Conservation (phyloP, 208 protist species). For the Histomonas meleagridis region DNA sequence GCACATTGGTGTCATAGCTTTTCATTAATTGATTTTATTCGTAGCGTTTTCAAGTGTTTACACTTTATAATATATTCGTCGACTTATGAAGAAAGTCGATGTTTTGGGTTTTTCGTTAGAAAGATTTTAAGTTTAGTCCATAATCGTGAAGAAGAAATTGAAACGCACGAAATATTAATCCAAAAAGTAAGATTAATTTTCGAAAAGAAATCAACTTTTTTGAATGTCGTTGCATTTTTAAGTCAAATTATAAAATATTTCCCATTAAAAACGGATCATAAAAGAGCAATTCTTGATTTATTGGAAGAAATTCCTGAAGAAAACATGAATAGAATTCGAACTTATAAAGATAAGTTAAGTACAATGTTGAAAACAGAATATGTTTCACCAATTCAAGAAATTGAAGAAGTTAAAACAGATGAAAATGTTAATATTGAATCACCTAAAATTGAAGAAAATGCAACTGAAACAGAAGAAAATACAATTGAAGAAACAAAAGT, state of each 20-base stretch:
- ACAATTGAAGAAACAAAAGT: neutral
- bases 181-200: neutral
- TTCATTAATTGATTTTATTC: neutral
- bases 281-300: neutral
- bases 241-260: neutral
- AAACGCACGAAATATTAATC: neutral
- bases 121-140: neutral
- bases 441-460: neutral
- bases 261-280: neutral
- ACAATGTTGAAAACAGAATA: neutral
- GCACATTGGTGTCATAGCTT: neutral
- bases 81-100: neutral
- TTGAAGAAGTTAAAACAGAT: neutral
- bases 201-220: neutral
- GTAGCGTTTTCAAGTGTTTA: neutral
- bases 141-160: neutral
- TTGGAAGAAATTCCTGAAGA: neutral
- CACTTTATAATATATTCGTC: neutral
- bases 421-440: neutral
- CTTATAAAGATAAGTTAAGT: neutral
- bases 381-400: neutral
- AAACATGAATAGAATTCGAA: neutral
- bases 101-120: neutral
- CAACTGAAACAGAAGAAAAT: neutral
- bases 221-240: neutral